phyloP scores from a whole-genome alignment of 129 eudicot genomes.

The Flaveria sonorensis region DNA sequence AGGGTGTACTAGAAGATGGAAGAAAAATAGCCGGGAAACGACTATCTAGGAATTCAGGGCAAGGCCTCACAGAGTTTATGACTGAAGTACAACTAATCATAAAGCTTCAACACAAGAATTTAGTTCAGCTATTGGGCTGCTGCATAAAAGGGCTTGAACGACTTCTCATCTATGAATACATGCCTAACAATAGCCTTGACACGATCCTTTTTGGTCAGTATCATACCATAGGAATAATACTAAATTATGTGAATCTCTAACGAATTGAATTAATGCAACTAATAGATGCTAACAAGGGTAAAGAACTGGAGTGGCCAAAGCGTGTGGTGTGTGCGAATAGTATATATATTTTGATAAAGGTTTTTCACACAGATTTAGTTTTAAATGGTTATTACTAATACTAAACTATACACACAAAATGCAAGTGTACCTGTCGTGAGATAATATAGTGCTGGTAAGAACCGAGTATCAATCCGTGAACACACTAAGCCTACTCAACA shows the following conservation, averaged over 20 bases:
- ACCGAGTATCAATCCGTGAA: too few relatives aligned
- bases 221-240: neutral
- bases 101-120: constrained; percentile 51
- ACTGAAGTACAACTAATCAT: constrained; percentile 50
- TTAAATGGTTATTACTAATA: too few relatives aligned
- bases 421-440: too few relatives aligned
- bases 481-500: too few relatives aligned
- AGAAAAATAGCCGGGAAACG: constrained; percentile 50
- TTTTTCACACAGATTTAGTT: too few relatives aligned
- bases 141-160: constrained; percentile 47
- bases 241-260: neutral
- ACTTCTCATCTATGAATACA: constrained; percentile 57
- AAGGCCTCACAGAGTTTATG: constrained; percentile 54
- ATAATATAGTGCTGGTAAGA: too few relatives aligned
- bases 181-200: constrained; percentile 59
- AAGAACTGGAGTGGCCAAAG: constrained; percentile 44
- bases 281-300: constrained; percentile 41
- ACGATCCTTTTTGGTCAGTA: constrained; percentile 42
- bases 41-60: constrained; percentile 47
- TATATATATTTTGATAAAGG: too few relatives aligned
- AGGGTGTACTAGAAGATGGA: constrained; percentile 44
- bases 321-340: too few relatives aligned
- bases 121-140: constrained; percentile 49
- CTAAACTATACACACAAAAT: too few relatives aligned
- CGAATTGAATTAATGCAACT: neutral